phyloP scores from a whole-genome alignment of 164 flowering plant species.

The Houttuynia cordata region DNA sequence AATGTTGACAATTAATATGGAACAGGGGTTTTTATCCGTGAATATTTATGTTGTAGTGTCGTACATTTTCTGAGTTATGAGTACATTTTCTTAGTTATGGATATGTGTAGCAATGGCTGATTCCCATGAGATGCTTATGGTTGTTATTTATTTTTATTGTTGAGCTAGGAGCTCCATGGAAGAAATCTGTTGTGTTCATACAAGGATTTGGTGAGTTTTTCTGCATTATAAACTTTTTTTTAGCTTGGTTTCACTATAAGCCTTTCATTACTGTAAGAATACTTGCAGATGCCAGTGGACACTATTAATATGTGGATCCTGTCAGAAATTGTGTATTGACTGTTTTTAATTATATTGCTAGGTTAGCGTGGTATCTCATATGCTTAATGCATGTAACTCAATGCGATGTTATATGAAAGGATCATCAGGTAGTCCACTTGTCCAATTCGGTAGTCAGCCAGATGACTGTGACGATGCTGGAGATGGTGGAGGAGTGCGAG shows the following conservation, averaged over 20 bases:
- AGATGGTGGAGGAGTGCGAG: slow-evolving; percentile 65
- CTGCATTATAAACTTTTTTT: neutral
- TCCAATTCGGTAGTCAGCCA: slow-evolving; percentile 38
- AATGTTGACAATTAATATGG: no score
- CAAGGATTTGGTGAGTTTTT: slow-evolving; percentile 1
- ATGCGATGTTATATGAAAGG: slow-evolving; percentile 56
- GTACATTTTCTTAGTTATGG: neutral
- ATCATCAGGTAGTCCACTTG: slow-evolving; percentile 30
- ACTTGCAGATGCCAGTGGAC: neutral
- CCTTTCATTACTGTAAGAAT: neutral
- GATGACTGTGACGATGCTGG: slow-evolving; percentile 41
- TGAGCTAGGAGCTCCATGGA: neutral
- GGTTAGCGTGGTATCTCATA: slow-evolving; percentile 40
- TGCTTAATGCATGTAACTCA: slow-evolving; percentile 38
- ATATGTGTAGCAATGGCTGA: neutral
- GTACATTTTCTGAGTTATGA: neutral
- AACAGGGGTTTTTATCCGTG: no score
- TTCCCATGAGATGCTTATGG: neutral
- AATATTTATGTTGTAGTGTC: neutral
- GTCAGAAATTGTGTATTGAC: neutral
- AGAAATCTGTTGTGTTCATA: neutral
- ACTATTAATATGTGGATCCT: neutral
- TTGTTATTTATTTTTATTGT: neutral
- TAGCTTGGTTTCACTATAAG: no score
- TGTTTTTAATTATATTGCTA: slow-evolving; percentile 7